Base-by-base conservation (phyloP, 2,329 filamentous ascomycete species). In the Dichotomopilus funicola region DNA sequence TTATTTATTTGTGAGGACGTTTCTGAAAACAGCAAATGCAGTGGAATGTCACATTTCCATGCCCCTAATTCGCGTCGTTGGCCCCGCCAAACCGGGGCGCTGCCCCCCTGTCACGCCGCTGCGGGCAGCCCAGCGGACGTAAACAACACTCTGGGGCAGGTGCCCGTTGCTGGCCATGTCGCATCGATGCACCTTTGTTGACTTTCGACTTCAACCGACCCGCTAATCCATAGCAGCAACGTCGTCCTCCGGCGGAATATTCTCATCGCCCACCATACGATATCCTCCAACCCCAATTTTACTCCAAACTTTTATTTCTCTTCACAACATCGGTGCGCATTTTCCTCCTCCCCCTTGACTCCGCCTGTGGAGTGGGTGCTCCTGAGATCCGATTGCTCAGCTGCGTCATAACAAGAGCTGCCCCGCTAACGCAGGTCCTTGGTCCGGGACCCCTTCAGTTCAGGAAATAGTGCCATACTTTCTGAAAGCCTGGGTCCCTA, bases 401-500 rank as follows among this genome's bases (percentile, higher is more conserved):
- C 55, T 59, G 57, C 59, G 55, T 61, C 59, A 61, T 61, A 49
- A 55, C 43, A 27, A 27, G 54, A 49, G 54, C 47, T 54, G 54
- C 61, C 61, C 62, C 62, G 59, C 62, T 63, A 62, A 62, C 55
- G 5, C 19, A 5, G 7, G 31, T n/a, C 59, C 42, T 49, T 50
- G 49, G 10, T 54, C 35, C 40, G 46, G 43, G 40, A 12, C 53
- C 45, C 19, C 19, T 27, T 55, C 45, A 64, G 60, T 57, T 61
- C 58, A 56, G 45, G 47, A 59, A 57, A 54, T 61, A 27, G 19
- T 27, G 19, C 19, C 19, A 27, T 27, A 62, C 44, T 43, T 56
- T 54, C 58, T 40, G 48, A 54, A 36, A 45, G 27, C 42, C 47
- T 37, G 27, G 31, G 45, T 10, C 41, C 43, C 50, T 44, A 46